A percentile compares a stretch with the other conserved stretches of the same genome.
Conservation (phyloP, 257 asterid genomes). For the Solanum tarapatanum region DNA sequence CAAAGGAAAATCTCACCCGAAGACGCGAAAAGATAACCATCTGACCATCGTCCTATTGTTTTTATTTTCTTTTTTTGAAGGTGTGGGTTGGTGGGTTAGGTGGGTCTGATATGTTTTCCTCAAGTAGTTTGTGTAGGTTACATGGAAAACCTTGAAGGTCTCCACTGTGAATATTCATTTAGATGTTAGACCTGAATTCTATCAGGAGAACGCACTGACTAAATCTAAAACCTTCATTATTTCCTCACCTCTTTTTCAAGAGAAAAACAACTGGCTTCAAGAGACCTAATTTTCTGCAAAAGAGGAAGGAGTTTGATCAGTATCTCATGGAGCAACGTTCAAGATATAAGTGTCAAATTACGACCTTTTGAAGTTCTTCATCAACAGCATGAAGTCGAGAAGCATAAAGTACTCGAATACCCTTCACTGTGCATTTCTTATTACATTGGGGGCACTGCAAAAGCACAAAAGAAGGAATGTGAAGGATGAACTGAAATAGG, state of each 20-base stretch:
- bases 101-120: background rate
- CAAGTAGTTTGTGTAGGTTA: background rate
- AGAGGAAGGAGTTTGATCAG: background rate
- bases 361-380: conserved; percentile 65
- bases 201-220: background rate
- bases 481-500: background rate
- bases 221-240: background rate
- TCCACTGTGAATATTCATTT: background rate
- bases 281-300: conserved; percentile 50
- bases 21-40: background rate
- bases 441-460: conserved; percentile 94
- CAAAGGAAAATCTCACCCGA: background rate
- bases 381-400: conserved; percentile 53
- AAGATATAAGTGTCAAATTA: background rate
- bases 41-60: background rate
- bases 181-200: background rate
- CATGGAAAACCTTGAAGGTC: background rate
- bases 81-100: background rate
- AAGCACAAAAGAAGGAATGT: background rate
- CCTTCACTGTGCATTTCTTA: conserved; percentile 44
- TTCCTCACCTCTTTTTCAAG: conserved; percentile 63
- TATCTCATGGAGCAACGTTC: background rate
- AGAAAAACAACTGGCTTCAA: conserved; percentile 55
- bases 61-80: background rate
- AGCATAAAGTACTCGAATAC: conserved; percentile 69